Base-by-base conservation (phyloP, 2,329 filamentous ascomycete genomes). In the Fusarium sp. region DNA sequence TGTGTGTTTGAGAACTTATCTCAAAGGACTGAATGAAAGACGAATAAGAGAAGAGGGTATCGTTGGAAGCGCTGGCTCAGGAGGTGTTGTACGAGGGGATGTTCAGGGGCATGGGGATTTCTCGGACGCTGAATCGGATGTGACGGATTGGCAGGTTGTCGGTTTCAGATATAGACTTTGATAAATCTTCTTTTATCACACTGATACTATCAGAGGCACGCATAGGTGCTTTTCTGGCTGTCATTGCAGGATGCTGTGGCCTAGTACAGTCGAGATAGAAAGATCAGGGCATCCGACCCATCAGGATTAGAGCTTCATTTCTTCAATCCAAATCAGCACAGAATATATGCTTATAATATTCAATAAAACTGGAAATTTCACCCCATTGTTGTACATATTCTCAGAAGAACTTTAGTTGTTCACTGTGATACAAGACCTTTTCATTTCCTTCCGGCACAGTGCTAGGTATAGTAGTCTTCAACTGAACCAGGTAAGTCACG, bases 131-230 rank as follows among this genome's bases (percentile, higher is more conserved):
- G 86, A 87, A 65, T 87, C 88, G 63, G 87, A 89, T 77, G 79
- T 87, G 6, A 91, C 89, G 5, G 89, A 91, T 74, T 90, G 87
- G 86, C 85, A 89, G 41, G 89, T 85, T 2, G 77, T 84, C 24
- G 89, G 89, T 0, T 91, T 91, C 69, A 84, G 88, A 45, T 91
- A 91, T 78, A 84, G 89, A 33, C 75, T 87, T 28, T 59, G 10
- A 36, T 26, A 12, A 24, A 20, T 16, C 18, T 6, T 42, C 5
- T 38, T 20, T n/a, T 22, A 5, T 7, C 26, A 38, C 20, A 22
- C 12, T 9, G 28, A 8, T 22, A n/a, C 13, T n/a, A 10, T 30
- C n/a, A 4, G 10, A n/a, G 7, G 22, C 14, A 30, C 20, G 13
- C 10, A 8, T 8, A 4, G 20, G 18, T 10, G 28, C 16, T 30